A percentile compares a stretch with the other conserved stretches of the same genome.
Evolutionary conservation across 768 basidiomycete genomes (phyloP).

Genomic region (Postia placenta): DNA sequence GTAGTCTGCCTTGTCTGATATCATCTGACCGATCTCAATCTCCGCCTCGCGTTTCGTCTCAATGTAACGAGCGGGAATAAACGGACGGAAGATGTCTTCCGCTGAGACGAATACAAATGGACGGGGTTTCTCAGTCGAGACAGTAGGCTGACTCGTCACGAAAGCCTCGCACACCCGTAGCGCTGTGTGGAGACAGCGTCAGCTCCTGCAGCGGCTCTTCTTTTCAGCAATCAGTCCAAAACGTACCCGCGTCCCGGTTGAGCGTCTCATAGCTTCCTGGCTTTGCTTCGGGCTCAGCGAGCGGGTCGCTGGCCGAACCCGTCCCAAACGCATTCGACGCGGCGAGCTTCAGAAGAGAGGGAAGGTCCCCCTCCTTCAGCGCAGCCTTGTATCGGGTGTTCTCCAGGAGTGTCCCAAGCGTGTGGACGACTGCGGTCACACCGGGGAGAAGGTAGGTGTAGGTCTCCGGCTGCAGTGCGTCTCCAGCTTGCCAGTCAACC

Average conservation of each 20-base stretch:
- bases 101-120: constrained; percentile 96
- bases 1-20: constrained; percentile 37
- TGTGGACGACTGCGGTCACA: constrained; percentile 82
- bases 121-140: constrained; percentile 30
- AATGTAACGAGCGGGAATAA: constrained; percentile 84
- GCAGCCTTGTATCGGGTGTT: constrained; percentile 74
- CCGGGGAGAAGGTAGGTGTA: constrained; percentile 64
- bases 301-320: constrained; percentile 42
- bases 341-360: constrained; percentile 44
- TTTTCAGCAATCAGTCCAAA: too few relatives aligned
- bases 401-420: constrained; percentile 86
- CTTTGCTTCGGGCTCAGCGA: constrained; percentile 35
- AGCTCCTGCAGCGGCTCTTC: too few relatives aligned
- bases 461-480: constrained; percentile 71
- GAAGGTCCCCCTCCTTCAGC: constrained; percentile 51
- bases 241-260: constrained; percentile 87
- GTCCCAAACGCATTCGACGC: constrained; percentile 31
- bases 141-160: constrained; percentile 35
- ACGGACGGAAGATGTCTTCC: constrained; percentile 85
- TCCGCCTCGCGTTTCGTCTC: constrained; percentile 94
- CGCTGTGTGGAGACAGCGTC: constrained; percentile 51
- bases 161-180: constrained; percentile 76
- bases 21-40: constrained; percentile 50
- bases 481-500: constrained; percentile 86
- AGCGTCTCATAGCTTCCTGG: constrained; percentile 64